Conservation (phyloP, 257 asterid genomes). For the Primulina huaijiensis region DNA sequence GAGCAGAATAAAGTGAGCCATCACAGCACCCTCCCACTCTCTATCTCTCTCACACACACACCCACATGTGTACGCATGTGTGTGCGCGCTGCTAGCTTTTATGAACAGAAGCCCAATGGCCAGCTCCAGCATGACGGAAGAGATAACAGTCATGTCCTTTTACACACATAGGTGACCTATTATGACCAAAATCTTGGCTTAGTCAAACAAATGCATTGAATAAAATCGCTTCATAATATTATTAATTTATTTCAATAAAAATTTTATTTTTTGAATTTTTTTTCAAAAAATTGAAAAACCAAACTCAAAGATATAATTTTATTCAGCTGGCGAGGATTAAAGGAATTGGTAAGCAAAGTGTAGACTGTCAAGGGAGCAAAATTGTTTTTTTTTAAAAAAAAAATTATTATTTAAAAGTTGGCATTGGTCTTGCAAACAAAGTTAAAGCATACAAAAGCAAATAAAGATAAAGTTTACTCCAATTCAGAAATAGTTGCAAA, state of each 20-base stretch:
- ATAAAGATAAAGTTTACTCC: constrained; percentile 46
- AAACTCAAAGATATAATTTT: too few species aligned
- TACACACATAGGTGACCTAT: not conserved
- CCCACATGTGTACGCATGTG: constrained; percentile 29
- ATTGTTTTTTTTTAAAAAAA: not conserved
- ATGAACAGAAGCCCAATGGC: constrained; percentile 42
- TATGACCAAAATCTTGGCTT: not conserved
- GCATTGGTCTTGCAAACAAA: constrained; percentile 46
- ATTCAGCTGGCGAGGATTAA: not conserved
- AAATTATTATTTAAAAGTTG: constrained; percentile 32
- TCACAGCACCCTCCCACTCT: constrained; percentile 11
- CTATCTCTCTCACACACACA: constrained; percentile 39
- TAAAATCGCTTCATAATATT: not conserved
- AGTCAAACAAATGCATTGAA: not conserved
- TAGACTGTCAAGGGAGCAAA: too few species aligned
- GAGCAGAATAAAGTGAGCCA: constrained; percentile 74
- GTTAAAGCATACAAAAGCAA: constrained; percentile 40
- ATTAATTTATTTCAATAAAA: too few species aligned
- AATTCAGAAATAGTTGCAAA: constrained; percentile 31
- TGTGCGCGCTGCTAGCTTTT: constrained; percentile 28
- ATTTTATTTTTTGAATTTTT: too few species aligned
- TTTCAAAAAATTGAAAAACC: not conserved
- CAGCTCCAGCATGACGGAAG: constrained; percentile 36
- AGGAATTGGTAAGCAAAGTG: not conserved
- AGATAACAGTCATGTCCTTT: constrained; percentile 57